These are phyloP conservation scores for Ascochyta clinopodiicola DNA, from an alignment of 2,329 filamentous ascomycete genomes.

Conservation along the genomic window DNA sequence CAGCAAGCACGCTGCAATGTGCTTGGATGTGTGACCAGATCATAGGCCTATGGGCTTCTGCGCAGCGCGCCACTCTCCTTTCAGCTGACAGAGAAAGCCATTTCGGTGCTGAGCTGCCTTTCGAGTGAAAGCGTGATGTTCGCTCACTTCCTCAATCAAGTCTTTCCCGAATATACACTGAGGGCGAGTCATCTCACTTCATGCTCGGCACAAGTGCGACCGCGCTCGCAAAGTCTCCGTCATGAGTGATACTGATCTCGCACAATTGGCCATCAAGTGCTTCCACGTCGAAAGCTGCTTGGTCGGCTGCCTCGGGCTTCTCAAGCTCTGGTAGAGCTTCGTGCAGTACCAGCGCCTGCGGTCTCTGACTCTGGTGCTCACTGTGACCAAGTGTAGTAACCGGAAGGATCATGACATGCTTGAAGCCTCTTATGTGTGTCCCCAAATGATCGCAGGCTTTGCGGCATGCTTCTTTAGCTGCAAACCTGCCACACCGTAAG, in stretches of 20 bases:
- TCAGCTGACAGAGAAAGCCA: background rate
- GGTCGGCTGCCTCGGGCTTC: background rate
- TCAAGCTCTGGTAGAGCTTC: slow-evolving; percentile 7
- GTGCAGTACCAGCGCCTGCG: slow-evolving; percentile 38
- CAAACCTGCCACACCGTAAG: slow-evolving; percentile 48
- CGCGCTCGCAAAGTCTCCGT: slow-evolving; percentile 80
- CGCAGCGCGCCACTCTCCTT: background rate
- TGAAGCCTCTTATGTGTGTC: slow-evolving; percentile 31
- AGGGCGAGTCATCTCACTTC: background rate
- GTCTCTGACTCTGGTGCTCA: slow-evolving; percentile 25
- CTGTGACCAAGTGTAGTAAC: slow-evolving; percentile 3
- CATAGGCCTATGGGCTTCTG: background rate
- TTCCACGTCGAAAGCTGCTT: background rate
- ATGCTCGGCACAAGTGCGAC: slow-evolving; percentile 63
- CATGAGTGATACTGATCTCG: slow-evolving; percentile 83
- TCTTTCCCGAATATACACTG: background rate
- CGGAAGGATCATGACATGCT: slow-evolving; percentile 51
- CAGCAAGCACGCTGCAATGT: background rate
- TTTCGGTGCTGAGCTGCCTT: background rate
- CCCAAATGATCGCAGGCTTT: slow-evolving; percentile 50
- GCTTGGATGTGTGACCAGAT: background rate
- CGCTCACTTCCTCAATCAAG: background rate
- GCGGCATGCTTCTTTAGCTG: slow-evolving; percentile 59
- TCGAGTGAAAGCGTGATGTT: background rate
- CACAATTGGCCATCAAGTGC: slow-evolving; percentile 59